Conservation (phyloP, 2,329 filamentous ascomycete species). For the Aspergillus amoenus region DNA sequence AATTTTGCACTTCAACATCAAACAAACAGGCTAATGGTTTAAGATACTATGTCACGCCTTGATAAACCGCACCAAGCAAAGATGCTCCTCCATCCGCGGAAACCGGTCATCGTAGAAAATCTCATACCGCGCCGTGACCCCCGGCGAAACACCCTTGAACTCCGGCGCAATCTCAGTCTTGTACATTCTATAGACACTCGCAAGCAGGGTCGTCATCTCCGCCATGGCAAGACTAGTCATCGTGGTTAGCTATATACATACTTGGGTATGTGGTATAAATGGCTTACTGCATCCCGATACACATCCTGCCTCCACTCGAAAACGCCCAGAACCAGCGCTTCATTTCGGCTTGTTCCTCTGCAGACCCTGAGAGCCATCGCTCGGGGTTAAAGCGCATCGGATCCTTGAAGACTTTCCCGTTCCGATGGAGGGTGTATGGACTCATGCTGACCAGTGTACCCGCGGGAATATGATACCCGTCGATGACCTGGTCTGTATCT, state of each 20-base stretch:
- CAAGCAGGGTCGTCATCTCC: not conserved
- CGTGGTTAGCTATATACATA: not conserved
- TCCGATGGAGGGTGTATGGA: not conserved
- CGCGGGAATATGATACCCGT: not conserved
- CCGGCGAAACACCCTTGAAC: not conserved
- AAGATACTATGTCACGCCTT: not conserved
- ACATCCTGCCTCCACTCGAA: conserved; percentile 2
- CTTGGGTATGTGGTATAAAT: no score
- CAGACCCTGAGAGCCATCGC: not conserved
- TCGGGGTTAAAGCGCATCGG: not conserved
- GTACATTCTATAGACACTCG: not conserved
- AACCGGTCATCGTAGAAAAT: not conserved
- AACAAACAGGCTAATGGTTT: no score
- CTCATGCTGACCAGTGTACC: not conserved
- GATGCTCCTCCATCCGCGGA: not conserved
- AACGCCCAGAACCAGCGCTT: conserved; percentile 3
- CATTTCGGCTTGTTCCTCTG: not conserved
- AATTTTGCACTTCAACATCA: no score
- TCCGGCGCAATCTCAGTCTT: not conserved
- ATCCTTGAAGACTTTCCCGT: not conserved
- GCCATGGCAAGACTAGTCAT: not conserved
- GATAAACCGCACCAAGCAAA: not conserved
- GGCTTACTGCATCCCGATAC: conserved; percentile 2
- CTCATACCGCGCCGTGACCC: not conserved
- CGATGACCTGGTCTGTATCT: not conserved